Conservation (phyloP, 768 basidiomycete genomes). For the Kwoniella europaea region DNA sequence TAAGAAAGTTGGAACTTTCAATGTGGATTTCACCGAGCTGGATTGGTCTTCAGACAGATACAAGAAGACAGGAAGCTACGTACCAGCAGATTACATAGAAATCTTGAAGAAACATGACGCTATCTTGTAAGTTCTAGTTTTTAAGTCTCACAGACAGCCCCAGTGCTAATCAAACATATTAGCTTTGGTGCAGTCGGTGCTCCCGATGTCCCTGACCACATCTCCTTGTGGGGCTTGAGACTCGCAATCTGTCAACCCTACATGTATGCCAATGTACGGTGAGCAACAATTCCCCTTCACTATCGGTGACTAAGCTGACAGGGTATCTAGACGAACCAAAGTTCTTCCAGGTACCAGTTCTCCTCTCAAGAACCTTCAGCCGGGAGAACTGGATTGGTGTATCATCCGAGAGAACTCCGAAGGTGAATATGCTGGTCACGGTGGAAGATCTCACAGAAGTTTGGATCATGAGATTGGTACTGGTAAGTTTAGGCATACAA, state of each 20-base stretch:
- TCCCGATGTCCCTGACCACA: slow-evolving; percentile 66
- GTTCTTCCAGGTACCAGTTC: slow-evolving; percentile 63
- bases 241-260: slow-evolving; percentile 65
- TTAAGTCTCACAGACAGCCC: not conserved
- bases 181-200: slow-evolving; percentile 65
- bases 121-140: slow-evolving; percentile 43
- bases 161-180: not conserved
- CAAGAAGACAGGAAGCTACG: slow-evolving; percentile 62
- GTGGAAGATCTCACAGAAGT: slow-evolving; percentile 54
- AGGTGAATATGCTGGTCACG: slow-evolving; percentile 66
- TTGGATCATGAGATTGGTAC: slow-evolving; percentile 56
- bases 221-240: slow-evolving; percentile 66
- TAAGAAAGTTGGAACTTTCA: slow-evolving; percentile 61
- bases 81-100: slow-evolving; percentile 58
- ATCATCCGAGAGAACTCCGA: slow-evolving; percentile 68
- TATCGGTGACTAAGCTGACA: not conserved
- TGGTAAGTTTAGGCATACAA: slow-evolving; percentile 26
- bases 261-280: slow-evolving; percentile 59
- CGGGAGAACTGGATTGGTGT: slow-evolving; percentile 63
- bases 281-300: not conserved
- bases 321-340: slow-evolving; percentile 60
- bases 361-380: slow-evolving; percentile 62
- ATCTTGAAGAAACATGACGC: slow-evolving; percentile 47
- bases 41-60: slow-evolving; percentile 64
- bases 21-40: slow-evolving; percentile 62